Conservation (phyloP, 495 filamentous ascomycete species). For the Copromyces sp. region DNA sequence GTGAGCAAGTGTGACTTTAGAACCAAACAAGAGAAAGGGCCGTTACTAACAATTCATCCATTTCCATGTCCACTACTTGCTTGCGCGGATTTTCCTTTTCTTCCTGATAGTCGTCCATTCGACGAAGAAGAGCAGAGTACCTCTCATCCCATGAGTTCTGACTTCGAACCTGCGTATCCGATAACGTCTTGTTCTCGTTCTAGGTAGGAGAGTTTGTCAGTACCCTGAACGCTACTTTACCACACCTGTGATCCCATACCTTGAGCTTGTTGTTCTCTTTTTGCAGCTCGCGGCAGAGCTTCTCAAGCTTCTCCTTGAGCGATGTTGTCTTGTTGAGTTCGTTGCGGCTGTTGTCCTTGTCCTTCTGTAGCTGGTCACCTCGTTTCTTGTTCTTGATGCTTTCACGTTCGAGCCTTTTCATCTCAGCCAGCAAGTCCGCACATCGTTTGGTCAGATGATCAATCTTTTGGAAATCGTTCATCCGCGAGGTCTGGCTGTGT, state of each 20-base stretch:
- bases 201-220: constrained; percentile 24
- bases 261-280: constrained; percentile 97
- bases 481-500: constrained; percentile 65
- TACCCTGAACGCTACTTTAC: neutral
- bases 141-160: constrained; percentile 77
- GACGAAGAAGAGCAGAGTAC: constrained; percentile 59
- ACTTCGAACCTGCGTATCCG: constrained; percentile 71
- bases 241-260: constrained; percentile 38
- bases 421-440: constrained; percentile 79
- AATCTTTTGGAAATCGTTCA: constrained; percentile 63
- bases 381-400: constrained; percentile 93
- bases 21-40: neutral
- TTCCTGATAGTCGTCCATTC: constrained; percentile 71
- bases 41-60: constrained; percentile 69
- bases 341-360: constrained; percentile 77
- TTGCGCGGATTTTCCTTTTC: constrained; percentile 67
- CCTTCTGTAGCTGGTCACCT: constrained; percentile 89
- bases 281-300: constrained; percentile 81
- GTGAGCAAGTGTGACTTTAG: constrained; percentile 14
- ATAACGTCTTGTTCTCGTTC: constrained; percentile 84
- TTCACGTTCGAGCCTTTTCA: constrained; percentile 90
- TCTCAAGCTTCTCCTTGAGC: constrained; percentile 91
- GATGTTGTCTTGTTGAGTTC: constrained; percentile 80
- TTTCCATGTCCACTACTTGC: constrained; percentile 65
- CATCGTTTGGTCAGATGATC: constrained; percentile 86